phyloP scores from a whole-genome alignment of 768 basidiomycete species.

The Epithele typhae region DNA sequence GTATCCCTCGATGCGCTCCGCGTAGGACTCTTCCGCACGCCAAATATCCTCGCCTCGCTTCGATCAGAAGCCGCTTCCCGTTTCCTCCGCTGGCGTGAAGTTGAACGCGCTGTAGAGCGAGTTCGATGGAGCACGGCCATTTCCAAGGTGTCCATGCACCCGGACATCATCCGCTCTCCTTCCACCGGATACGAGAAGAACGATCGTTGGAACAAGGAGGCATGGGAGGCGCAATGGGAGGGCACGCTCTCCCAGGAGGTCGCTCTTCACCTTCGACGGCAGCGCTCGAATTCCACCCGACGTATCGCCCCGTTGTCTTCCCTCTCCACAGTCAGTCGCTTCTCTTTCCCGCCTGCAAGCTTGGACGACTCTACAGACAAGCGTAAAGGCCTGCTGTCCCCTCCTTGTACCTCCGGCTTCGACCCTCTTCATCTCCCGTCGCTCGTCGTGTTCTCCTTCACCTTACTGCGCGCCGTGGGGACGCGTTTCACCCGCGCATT shows the following conservation, averaged over 20 bases:
- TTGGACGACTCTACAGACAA: not conserved
- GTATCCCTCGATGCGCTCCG: conserved; percentile 47
- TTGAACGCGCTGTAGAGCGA: conserved; percentile 50
- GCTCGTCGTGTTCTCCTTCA: conserved; percentile 55
- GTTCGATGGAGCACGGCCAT: conserved; percentile 28
- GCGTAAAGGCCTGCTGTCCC: not conserved
- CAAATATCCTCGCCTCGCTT: conserved; percentile 52
- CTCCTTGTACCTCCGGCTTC: conserved; percentile 31
- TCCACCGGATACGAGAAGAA: conserved; percentile 3
- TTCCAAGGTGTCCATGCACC: not conserved
- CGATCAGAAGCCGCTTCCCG: conserved; percentile 65
- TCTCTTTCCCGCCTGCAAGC: conserved; percentile 11
- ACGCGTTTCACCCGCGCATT: conserved; percentile 21
- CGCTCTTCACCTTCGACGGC: conserved; percentile 43
- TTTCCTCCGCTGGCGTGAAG: conserved; percentile 69
- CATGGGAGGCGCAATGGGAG: conserved; percentile 69
- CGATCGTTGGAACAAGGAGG: conserved; percentile 50
- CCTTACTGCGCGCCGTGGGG: conserved; percentile 48
- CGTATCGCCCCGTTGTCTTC: conserved; percentile 7
- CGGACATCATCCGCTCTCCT: conserved; percentile 9
- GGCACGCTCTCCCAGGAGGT: conserved; percentile 57
- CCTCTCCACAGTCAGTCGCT: not conserved
- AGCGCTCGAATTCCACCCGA: conserved; percentile 16
- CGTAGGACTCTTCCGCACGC: conserved; percentile 57
- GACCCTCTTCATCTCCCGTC: conserved; percentile 70